These are phyloP conservation scores for Plasmodium billcollinsi DNA, from an alignment of 169 alveolate species.

Conservation along the genomic window DNA sequence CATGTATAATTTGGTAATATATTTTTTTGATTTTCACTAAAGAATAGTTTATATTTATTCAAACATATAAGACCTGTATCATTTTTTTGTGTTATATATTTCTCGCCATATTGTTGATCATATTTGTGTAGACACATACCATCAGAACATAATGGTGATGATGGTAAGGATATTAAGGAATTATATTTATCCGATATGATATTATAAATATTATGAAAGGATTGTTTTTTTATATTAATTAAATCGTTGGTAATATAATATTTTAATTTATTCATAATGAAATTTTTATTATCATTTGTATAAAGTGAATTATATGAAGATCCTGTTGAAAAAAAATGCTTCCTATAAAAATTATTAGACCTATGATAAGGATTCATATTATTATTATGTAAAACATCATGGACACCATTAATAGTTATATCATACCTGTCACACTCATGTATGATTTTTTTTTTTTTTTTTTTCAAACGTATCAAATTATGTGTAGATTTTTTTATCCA, in stretches of 20 bases:
- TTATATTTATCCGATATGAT: slow-evolving; percentile 19
- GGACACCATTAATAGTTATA: too few relatives aligned
- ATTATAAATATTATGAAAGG: not conserved
- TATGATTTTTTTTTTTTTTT: not conserved
- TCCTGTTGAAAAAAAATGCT: too few relatives aligned
- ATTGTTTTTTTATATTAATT: slow-evolving; percentile 18
- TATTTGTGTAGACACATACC: slow-evolving; percentile 24
- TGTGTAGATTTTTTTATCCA: slow-evolving; percentile 20
- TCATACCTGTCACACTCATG: too few relatives aligned
- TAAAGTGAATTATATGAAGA: not conserved
- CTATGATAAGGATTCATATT: too few relatives aligned
- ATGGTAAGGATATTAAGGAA: slow-evolving; percentile 15
- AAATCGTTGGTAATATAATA: slow-evolving; percentile 8
- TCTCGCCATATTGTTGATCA: not conserved
- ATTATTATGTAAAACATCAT: too few relatives aligned
- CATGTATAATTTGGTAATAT: slow-evolving; percentile 3
- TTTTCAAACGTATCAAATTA: not conserved
- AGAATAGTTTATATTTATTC: too few relatives aligned
- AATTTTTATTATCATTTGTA: slow-evolving; percentile 28
- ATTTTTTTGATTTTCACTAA: slow-evolving; percentile 9
- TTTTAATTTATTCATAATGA: slow-evolving; percentile 17
- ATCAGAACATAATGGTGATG: slow-evolving; percentile 53
- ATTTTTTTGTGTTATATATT: not conserved
- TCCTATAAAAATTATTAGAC: too few relatives aligned
- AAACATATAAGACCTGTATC: not conserved